Percentiles rank a stretch among this genome's conserved stretches.
Evolutionary conservation across 179 eudicot genomes (phyloP).

Genomic region (Amaranthus tricolor): DNA sequence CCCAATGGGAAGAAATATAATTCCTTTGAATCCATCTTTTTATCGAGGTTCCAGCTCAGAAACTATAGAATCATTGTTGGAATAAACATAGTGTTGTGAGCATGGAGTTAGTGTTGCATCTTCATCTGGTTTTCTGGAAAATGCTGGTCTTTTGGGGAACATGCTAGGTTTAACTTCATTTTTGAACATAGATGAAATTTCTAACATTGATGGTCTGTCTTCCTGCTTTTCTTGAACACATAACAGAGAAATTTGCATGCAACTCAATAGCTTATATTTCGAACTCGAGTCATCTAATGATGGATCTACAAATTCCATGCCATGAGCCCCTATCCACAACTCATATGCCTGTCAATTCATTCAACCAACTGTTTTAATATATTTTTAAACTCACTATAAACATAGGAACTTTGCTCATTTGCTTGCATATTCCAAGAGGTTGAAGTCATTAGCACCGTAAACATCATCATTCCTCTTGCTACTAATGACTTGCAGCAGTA

Average conservation of each 20-base stretch:
- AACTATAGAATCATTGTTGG: slow-evolving; percentile 4
- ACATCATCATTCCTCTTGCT: slow-evolving; percentile 20
- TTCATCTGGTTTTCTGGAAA: slow-evolving; percentile 22
- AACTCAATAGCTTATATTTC: slow-evolving; percentile 21
- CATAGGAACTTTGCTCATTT: not conserved
- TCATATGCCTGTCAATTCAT: slow-evolving; percentile 34
- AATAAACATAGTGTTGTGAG: not conserved
- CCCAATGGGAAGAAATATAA: too few relatives aligned
- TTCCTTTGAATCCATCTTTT: not conserved
- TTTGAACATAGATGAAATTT: slow-evolving; percentile 35
- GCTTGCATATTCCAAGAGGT: slow-evolving; percentile 26
- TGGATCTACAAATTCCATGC: slow-evolving; percentile 28
- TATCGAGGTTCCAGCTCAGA: slow-evolving; percentile 27
- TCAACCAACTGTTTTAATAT: not conserved
- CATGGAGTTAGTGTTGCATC: not conserved
- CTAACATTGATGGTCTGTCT: slow-evolving; percentile 38
- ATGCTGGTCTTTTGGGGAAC: slow-evolving; percentile 37
- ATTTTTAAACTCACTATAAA: not conserved
- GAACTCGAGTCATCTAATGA: slow-evolving; percentile 24
- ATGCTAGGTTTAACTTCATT: slow-evolving; percentile 13
- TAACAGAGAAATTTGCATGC: slow-evolving; percentile 27
- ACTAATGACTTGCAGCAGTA: slow-evolving; percentile 28
- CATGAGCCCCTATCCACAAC: slow-evolving; percentile 24
- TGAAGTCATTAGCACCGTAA: slow-evolving; percentile 13
- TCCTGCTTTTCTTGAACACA: slow-evolving; percentile 33